Evolutionary conservation across 768 basidiomycete genomes (phyloP), one percentile per base, ranked within the genome.

Genomic region (Hygrocybe coccinea): DNA sequence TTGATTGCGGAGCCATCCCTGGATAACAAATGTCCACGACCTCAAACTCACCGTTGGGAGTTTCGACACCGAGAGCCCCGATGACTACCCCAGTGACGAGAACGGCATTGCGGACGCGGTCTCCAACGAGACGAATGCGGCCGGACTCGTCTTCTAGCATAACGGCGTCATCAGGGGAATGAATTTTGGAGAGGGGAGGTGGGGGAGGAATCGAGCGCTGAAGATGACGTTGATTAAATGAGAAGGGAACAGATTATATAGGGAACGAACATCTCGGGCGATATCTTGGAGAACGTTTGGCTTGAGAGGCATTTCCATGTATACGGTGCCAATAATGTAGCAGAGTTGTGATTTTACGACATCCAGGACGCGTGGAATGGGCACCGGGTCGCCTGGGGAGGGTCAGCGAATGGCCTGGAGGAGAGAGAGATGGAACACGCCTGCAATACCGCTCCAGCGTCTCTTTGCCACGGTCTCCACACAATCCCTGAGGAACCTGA

Each of bases 241-340:
- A 5, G 33, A 56, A 38, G 44, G 46, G 34, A 17, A 52, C 56
- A 49, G 46, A 39, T 39, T 29, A 45, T 33, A 22, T 38, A 53
- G 47, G 19, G 35, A 19, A 77, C 91, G 62, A 65, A 97, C 97
- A 63, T 99, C 94, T 68, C 90, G 80, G 21, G 87, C 92, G 60
- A 98, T 82, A 60, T 99, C 97, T 63, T 93, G 89, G 59, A 99
- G 79, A n/a, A 99, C 90, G 65, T 97, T 98, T 0, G 95, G 95
- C 66, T 99, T 99, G 50, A 98, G 77, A 8, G 94, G 91, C 97
- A 99, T 99, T 57, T 99, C 94, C 85, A 98, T 87, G 69, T 97
- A 99, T 5, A 97, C 86, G 0, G 97, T 99, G 3, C 97, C 97
- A 52, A 97, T 76, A 58, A 98, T 81, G 69, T 87, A 97, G 69